phyloP scores from a whole-genome alignment of 2,329 filamentous ascomycete species.

The Hypoxylon sp. region DNA sequence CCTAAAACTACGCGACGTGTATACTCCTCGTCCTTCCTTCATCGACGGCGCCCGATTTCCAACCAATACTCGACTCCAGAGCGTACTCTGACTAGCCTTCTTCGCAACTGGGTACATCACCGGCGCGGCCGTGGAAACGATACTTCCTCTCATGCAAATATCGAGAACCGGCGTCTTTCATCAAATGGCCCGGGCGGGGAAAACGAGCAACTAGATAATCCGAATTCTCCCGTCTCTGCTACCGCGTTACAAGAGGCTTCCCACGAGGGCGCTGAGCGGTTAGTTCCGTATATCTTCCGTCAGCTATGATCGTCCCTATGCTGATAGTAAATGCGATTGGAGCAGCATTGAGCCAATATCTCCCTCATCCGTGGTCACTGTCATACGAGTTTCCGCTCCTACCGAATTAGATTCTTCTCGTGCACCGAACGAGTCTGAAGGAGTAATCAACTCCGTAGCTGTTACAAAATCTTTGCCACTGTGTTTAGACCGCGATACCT shows the following conservation, averaged over 20 bases:
- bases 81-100: background rate
- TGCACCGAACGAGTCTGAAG: background rate
- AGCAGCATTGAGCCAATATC: background rate
- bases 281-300: background rate
- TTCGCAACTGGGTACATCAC: background rate
- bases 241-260: background rate
- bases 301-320: background rate
- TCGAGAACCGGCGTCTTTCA: background rate
- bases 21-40: background rate
- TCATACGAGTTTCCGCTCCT: background rate
- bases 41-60: background rate
- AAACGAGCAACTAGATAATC: background rate
- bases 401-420: background rate
- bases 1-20: background rate
- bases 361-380: background rate
- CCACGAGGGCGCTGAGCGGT: constrained; percentile 2
- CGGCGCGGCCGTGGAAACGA: background rate
- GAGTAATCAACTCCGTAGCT: background rate
- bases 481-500: background rate
- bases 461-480: background rate
- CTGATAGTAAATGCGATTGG: constrained; percentile 3
- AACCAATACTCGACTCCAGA: background rate
- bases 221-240: background rate
- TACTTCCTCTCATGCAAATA: background rate
- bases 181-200: background rate